Evolutionary conservation across 208 protist species (phyloP), one percentile per base, ranked within the genome.

Genomic region (Trypanosoma melophagium): DNA sequence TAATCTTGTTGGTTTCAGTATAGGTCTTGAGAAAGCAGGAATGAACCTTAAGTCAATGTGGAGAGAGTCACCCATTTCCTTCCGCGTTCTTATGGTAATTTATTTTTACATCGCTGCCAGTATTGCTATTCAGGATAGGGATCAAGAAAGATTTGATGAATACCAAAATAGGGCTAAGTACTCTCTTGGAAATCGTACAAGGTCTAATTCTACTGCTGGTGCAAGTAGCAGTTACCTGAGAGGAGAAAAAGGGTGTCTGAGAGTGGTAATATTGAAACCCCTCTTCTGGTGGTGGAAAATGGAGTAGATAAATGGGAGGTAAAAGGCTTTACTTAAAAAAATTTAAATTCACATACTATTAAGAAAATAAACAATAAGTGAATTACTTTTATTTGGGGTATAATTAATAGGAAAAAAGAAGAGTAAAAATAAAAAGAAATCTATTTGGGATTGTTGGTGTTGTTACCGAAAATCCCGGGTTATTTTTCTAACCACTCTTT

Each of bases 1-100:
- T 5, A 95, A 96, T 61, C 69, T 93, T 16, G 66, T 92, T 24
- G 87, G 90, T 21, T 96, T 93, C 55, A 60, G 74, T 10, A 60
- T 90, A 2, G 80, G 82, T 44, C 60, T 74, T 16, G 54, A 44
- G 14, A 71, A 71, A 49, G 54, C 74, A 1, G 50, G 35, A 25
- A 42, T 61, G 0, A 66, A 49, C 13, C 17, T 87, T 13, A 47
- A 14, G 0, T 45, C 77, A 8, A 14, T 85, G 16, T 66, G 62
- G 42, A 63, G 2, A 7, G 65, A 80, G 8, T 75, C 80, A 28
- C 50, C 60, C 0, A 22, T 56, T 0, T 50, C 38, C 1, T 83
- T 71, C 19, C 21, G 63, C 3, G 9, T 86, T 8, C 14, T 74
- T 24, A 52, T 58, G 3, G 16, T 71, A 12, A 76, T 81, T 42